These are phyloP conservation scores for Apiotrichum montevideense DNA, from an alignment of 1,284 basidiomycete genomes.

Conservation along the genomic window DNA sequence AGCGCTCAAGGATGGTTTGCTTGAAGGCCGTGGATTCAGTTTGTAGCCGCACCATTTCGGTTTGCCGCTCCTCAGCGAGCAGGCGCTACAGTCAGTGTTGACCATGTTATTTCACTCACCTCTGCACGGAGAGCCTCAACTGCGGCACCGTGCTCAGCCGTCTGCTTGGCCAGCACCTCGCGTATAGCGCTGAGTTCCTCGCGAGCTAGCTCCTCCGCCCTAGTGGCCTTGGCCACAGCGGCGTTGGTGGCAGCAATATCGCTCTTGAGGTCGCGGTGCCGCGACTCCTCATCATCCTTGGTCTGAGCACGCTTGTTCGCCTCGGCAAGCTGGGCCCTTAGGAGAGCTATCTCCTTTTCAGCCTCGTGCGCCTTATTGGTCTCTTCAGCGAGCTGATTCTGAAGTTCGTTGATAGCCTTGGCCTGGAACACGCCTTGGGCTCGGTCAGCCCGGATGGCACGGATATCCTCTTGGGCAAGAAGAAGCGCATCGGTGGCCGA, in stretches of 20 bases:
- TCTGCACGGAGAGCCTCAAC: not conserved
- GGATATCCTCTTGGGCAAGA: slow-evolving; percentile 6
- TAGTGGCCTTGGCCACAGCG: slow-evolving; percentile 1
- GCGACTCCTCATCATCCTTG: slow-evolving; percentile 3
- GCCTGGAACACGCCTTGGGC: not conserved
- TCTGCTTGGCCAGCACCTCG: slow-evolving; percentile 6
- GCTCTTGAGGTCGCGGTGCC: slow-evolving; percentile 1
- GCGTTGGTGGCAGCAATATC: slow-evolving; percentile 2
- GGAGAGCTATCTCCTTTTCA: slow-evolving; percentile 2
- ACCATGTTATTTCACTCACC: not conserved
- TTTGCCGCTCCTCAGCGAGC: slow-evolving; percentile 7
- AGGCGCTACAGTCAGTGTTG: slow-evolving; percentile 4
- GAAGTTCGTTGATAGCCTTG: slow-evolving; percentile 1
- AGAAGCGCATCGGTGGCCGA: slow-evolving; percentile 13
- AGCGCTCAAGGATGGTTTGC: slow-evolving; percentile 5
- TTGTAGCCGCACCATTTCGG: slow-evolving; percentile 4
- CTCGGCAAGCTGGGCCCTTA: not conserved
- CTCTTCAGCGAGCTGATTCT: slow-evolving; percentile 4
- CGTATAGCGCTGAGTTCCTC: slow-evolving; percentile 9
- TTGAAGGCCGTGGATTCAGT: slow-evolving; percentile 3
- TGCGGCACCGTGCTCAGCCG: not conserved
- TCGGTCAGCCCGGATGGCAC: slow-evolving; percentile 4
- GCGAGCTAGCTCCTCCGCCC: slow-evolving; percentile 7
- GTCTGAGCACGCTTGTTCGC: not conserved
- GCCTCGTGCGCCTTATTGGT: not conserved